phyloP scores from a whole-genome alignment of 2,329 filamentous ascomycete species.

The Fusarium staphyleae region DNA sequence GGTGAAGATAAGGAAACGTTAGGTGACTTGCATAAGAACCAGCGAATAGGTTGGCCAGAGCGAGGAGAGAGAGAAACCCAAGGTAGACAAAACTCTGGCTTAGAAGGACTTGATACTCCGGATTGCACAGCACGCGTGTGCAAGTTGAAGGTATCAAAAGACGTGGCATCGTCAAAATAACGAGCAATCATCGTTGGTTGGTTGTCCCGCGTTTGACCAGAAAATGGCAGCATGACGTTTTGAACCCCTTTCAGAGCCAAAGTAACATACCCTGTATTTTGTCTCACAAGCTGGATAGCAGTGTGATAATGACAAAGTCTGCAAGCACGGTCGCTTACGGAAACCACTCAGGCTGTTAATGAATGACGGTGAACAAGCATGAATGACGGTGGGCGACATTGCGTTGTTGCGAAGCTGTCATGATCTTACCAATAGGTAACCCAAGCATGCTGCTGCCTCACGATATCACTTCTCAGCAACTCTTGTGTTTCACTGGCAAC shows the following conservation, averaged over 20 bases:
- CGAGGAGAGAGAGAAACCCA: not conserved
- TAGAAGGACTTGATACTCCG: not conserved
- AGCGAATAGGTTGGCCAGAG: not conserved
- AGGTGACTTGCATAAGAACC: slow-evolving; percentile 14
- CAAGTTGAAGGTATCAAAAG: too few species aligned
- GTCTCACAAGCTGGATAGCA: not conserved
- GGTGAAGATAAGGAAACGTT: slow-evolving; percentile 30
- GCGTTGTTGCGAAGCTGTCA: not conserved
- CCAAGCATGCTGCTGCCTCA: not conserved
- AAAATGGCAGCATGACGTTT: slow-evolving; percentile 17
- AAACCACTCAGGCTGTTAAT: not conserved
- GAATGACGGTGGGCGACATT: not conserved
- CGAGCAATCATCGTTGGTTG: not conserved
- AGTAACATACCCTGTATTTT: slow-evolving; percentile 18
- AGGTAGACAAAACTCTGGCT: not conserved
- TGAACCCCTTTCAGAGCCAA: too few species aligned
- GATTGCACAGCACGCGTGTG: not conserved
- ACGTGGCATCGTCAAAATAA: too few species aligned
- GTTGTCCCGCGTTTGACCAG: slow-evolving; percentile 9
- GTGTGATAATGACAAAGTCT: slow-evolving; percentile 22
- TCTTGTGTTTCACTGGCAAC: not conserved
- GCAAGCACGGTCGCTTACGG: slow-evolving; percentile 15
- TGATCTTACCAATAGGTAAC: not conserved
- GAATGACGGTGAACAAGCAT: slow-evolving; percentile 15
- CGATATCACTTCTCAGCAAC: slow-evolving; percentile 6